These are phyloP conservation scores for Casuarina cunninghamiana DNA, from an alignment of 306 rosid species.

Conservation along the genomic window DNA sequence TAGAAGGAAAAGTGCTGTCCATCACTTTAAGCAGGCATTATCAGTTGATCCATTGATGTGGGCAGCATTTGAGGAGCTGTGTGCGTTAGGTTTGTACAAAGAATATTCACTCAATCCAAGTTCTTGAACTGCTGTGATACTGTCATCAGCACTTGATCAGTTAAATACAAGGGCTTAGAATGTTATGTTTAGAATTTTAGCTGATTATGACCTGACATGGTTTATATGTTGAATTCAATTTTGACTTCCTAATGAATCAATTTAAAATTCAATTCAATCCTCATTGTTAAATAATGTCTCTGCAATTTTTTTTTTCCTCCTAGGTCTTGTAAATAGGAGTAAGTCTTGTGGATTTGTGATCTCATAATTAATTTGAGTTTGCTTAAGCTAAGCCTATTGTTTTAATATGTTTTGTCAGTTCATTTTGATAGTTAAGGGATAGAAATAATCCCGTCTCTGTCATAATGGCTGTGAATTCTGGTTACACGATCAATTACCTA, in stretches of 20 bases:
- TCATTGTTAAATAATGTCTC: neutral
- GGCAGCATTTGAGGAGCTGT: slow-evolving; percentile 92
- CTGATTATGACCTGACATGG: neutral
- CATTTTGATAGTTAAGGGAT: neutral
- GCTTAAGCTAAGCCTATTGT: neutral
- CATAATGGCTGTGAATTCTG: neutral
- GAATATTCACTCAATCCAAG: slow-evolving; percentile 18
- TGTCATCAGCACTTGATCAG: neutral
- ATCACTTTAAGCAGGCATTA: slow-evolving; percentile 58
- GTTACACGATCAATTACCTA: neutral
- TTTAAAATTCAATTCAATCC: neutral
- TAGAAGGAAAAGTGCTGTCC: slow-evolving; percentile 54
- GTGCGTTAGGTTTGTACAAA: slow-evolving; percentile 74
- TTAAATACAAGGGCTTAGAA: neutral
- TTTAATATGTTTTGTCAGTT: neutral
- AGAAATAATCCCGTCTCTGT: neutral
- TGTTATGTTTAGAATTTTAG: neutral
- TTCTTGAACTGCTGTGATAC: neutral
- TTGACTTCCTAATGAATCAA: neutral
- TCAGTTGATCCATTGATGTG: slow-evolving; percentile 58
- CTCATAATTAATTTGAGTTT: neutral
- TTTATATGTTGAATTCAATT: neutral
- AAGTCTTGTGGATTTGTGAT: neutral
- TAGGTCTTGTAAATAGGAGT: too few species aligned
- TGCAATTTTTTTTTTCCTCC: too few species aligned